These are phyloP conservation scores for Bonia amplexicaulis DNA, from an alignment of 176 grass and related monocot species.

Conservation along the genomic window DNA sequence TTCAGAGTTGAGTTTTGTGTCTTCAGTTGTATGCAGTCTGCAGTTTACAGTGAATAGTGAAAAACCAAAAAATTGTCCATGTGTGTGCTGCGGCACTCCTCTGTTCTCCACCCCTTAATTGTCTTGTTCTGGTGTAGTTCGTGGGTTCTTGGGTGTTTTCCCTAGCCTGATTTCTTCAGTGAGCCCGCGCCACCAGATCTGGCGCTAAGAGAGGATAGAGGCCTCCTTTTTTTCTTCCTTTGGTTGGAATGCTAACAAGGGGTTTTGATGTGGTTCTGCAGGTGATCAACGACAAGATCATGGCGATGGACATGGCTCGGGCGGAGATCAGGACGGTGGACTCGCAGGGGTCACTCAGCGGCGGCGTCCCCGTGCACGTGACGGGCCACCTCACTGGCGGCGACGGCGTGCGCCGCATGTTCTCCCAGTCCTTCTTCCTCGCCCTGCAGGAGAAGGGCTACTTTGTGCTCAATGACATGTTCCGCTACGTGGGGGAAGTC, in stretches of 20 bases:
- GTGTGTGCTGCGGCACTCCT: too few species aligned
- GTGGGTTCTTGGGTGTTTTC: too few species aligned
- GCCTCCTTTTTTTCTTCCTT: neutral
- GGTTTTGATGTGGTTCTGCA: slow-evolving; percentile 22
- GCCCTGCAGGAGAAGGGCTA: slow-evolving; percentile 84
- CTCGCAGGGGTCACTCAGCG: slow-evolving; percentile 62
- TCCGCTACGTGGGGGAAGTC: slow-evolving; percentile 43
- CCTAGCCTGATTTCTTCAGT: too few species aligned
- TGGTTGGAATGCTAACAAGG: neutral
- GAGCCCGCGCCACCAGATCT: slow-evolving; percentile 29
- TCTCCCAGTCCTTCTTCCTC: slow-evolving; percentile 86
- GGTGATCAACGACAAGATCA: slow-evolving; percentile 78
- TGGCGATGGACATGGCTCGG: slow-evolving; percentile 65
- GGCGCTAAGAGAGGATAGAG: neutral
- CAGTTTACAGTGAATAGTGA: too few species aligned
- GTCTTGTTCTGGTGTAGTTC: too few species aligned
- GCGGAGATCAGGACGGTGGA: slow-evolving; percentile 79
- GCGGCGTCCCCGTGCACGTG: slow-evolving; percentile 71
- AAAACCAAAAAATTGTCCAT: too few species aligned
- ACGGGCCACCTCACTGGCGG: slow-evolving; percentile 54
- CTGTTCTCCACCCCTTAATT: too few species aligned
- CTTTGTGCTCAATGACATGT: slow-evolving; percentile 80
- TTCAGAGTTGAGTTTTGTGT: too few species aligned
- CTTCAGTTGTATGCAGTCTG: too few species aligned
- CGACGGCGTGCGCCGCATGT: slow-evolving; percentile 45